A percentile compares a stretch with the other conserved stretches of the same genome.
phyloP scores from a whole-genome alignment of 1,284 basidiomycete species.

The Coniferiporia sulphurascens region DNA sequence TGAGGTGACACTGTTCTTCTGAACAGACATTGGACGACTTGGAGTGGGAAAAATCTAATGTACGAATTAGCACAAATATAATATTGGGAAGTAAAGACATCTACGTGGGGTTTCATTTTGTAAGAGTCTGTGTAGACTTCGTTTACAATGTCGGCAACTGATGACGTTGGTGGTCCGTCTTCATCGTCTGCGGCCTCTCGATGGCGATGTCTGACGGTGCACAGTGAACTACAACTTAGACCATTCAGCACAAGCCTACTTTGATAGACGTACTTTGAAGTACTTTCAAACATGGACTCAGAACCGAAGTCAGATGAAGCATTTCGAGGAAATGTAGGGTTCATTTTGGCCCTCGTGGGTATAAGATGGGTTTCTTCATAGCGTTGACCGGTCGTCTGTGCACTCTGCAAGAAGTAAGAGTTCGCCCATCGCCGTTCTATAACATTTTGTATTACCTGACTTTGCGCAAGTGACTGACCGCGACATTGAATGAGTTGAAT shows the following conservation, averaged over 20 bases:
- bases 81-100: conserved; percentile 18
- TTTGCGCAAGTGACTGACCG: conserved; percentile 53
- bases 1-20: conserved; percentile 28
- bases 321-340: conserved; percentile 55
- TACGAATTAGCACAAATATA: conserved; percentile 10
- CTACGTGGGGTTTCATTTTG: conserved; percentile 42
- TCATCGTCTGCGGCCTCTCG: conserved; percentile 60
- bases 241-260: not conserved
- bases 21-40: conserved; percentile 32
- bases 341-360: conserved; percentile 73
- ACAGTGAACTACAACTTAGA: not conserved
- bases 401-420: conserved; percentile 32
- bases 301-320: conserved; percentile 65
- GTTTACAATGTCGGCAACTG: conserved; percentile 66
- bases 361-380: conserved; percentile 65
- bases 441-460: conserved; percentile 36
- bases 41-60: conserved; percentile 17
- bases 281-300: conserved; percentile 75
- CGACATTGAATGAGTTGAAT: conserved; percentile 5
- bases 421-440: conserved; percentile 2
- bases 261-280: conserved; percentile 38
- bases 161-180: conserved; percentile 67
- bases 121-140: conserved; percentile 43
- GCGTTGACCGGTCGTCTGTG: conserved; percentile 54
- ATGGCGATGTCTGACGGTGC: conserved; percentile 35